Base-by-base conservation (phyloP, 805 yeast species). In the Teunomyces funiuensis region DNA sequence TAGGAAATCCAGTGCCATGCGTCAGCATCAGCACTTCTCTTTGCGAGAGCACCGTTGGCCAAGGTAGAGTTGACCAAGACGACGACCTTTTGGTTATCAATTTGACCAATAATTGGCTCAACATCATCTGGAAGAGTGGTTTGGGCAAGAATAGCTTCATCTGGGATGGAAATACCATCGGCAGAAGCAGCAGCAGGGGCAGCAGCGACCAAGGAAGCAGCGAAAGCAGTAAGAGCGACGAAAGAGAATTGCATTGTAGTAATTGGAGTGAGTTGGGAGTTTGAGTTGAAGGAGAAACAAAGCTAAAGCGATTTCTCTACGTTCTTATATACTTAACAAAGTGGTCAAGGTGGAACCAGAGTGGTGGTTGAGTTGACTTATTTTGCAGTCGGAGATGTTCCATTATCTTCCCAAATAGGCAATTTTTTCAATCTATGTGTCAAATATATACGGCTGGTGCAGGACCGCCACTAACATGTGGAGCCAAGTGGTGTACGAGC, bases 21-120 rank as follows among this genome's bases (percentile, higher is more conserved):
- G n/a, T n/a, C 27, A 25, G 48, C 45, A 1, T 41, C 45, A 19
- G 45, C 49, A 4, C 39, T 38, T 9, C 42, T 40, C 6, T 41
- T 38, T 18, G 37, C 28, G 25, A 22, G 5, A 3, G 45, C 33
- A 8, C 40, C 42, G 6, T 40, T 41, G 11, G 50, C 42, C 13
- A 38, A 14, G 31, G 53, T 49, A 17, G 50, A 13, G 41, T 49
- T 49, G 41, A 50, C 42, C 22, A 46, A 17, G 16, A 48, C 31
- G 18, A 50, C 23, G 18, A 39, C 41, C 27, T 41, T 41, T 22
- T 45, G 46, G 17, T 49, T 52, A 25, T 49, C 40, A 9, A 37
- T 10, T 15, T 42, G 42, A 20, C 33, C 37, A 17, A 49, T 36
- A 25, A 50, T 22, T 1, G 51, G 46, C 19, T 37, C 51, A 8